phyloP scores from a whole-genome alignment of 768 basidiomycete genomes.

The Rhodotorula taiwanensis region DNA sequence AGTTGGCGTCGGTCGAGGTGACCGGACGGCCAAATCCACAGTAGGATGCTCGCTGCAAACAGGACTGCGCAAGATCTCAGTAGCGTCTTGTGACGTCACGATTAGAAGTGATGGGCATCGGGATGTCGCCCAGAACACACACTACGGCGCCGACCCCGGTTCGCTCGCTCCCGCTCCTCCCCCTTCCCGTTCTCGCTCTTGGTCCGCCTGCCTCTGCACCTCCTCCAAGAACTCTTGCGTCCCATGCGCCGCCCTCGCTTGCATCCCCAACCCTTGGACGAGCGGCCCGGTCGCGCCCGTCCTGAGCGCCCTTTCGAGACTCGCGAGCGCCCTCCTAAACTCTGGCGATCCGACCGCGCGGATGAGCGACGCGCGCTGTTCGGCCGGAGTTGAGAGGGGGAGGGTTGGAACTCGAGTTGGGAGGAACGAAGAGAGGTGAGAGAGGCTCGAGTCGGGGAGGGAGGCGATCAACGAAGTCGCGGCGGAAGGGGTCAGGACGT shows the following conservation, averaged over 20 bases:
- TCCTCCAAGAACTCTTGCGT: constrained; percentile 28
- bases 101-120: too few species aligned
- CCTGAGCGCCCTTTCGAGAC: constrained; percentile 25
- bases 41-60: too few species aligned
- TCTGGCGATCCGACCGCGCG: constrained; percentile 23
- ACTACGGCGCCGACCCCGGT: too few species aligned
- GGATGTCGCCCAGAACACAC: too few species aligned
- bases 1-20: too few species aligned
- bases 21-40: too few species aligned
- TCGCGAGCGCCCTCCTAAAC: constrained; percentile 2
- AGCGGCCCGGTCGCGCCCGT: constrained; percentile 34
- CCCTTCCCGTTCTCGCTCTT: too few species aligned
- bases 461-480: constrained; percentile 16
- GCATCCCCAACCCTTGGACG: constrained; percentile 16
- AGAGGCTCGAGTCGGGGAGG: constrained; percentile 3
- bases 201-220: constrained; percentile 20
- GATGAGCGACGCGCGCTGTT: background rate
- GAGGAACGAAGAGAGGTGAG: constrained; percentile 20
- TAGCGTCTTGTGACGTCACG: too few species aligned
- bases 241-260: constrained; percentile 8
- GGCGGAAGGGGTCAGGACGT: constrained; percentile 26
- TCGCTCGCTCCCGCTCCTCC: too few species aligned
- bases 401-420: constrained; percentile 7
- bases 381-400: constrained; percentile 2
- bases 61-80: too few species aligned